Base-by-base conservation (phyloP, 2,329 filamentous ascomycete species). In the Xylaria sp. region DNA sequence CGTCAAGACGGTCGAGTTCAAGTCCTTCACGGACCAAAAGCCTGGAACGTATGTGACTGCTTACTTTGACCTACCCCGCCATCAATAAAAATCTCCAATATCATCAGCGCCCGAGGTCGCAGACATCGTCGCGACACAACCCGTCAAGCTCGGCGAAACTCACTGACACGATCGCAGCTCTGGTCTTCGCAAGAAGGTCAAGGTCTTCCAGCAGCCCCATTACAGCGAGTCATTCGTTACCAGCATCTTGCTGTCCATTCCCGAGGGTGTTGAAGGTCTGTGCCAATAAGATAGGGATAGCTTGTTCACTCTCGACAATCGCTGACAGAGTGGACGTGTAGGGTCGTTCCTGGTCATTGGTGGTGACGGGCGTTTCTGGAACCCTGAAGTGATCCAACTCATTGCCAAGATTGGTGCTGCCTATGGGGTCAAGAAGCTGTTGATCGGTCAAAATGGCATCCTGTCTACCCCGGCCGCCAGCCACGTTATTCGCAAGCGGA, bases 151-250 rank as follows among this genome's bases (percentile, higher is more conserved):
- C 25, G 13, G 50, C 23, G 8, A 31, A 58, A 52, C 63, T 39
- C 62, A 56, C 71, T 75, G 60, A 77, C 67, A 13, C 56, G 55
- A 68, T 63, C 71, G 67, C 78, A 98, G 95, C 76, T 99, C 96
- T 75, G 96, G 96, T 82, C 94, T 99, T 82, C 94, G 96, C 74
- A 99, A 99, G 86, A 98, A 97, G 90, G 96, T 98, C 85, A 94
- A 93, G 79, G 93, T 97, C 81, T 99, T 99, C 87, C 94, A 99
- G 83, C 87, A 98, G 83, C 87, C 91, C 69, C 89, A 99, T 85
- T 99, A 99, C 88, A 94, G 93, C 83, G 96, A 99, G 84, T 90
- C 95, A 62, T 99, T 99, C 82, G 89, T 99, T 75, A 88, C 95
- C 73, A 95, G 94, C 82, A 97, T 98, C 80, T 89, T 99, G 75